Evolutionary conservation across 2,329 filamentous ascomycete genomes (phyloP).

Genomic region (Colletotrichum gloeosporioides): DNA sequence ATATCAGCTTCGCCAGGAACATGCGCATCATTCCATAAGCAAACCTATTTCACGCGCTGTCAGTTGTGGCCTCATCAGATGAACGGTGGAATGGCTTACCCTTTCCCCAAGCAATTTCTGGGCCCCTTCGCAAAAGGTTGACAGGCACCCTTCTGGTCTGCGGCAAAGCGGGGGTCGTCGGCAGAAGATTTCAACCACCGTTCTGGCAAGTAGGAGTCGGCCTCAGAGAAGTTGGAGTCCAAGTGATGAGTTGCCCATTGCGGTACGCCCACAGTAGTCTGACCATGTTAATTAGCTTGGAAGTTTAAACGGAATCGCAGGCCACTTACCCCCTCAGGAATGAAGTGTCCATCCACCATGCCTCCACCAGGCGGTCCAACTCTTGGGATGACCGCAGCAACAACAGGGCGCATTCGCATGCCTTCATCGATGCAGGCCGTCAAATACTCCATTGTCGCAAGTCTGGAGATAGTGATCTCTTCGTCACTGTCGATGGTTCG

Average conservation of each 20-base stretch:
- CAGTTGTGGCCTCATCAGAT: constrained; percentile 35
- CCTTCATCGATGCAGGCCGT: constrained; percentile 40
- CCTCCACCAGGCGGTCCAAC: constrained; percentile 26
- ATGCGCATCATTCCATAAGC: constrained; percentile 56
- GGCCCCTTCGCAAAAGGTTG: constrained; percentile 6
- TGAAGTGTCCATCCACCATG: constrained; percentile 30
- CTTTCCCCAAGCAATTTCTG: constrained; percentile 3
- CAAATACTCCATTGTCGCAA: constrained; percentile 32
- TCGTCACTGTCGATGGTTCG: constrained; percentile 33
- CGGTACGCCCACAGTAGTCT: neutral
- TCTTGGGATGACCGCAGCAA: neutral
- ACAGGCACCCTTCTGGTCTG: neutral
- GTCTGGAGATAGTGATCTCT: constrained; percentile 33
- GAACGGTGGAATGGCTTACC: constrained; percentile 31
- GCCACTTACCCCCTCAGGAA: constrained; percentile 34
- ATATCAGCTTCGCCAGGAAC: constrained; percentile 51
- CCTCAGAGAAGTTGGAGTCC: neutral
- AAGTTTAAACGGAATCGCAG: neutral
- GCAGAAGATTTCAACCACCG: neutral
- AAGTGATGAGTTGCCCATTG: neutral
- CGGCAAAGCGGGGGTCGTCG: neutral
- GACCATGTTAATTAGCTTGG: neutral
- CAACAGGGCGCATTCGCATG: constrained; percentile 39
- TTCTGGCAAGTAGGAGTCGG: neutral
- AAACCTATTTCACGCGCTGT: constrained; percentile 34